A percentile compares a stretch with the other conserved stretches of the same genome.
Conservation (phyloP, 2,329 filamentous ascomycete genomes). For the Pezicula radicicola region DNA sequence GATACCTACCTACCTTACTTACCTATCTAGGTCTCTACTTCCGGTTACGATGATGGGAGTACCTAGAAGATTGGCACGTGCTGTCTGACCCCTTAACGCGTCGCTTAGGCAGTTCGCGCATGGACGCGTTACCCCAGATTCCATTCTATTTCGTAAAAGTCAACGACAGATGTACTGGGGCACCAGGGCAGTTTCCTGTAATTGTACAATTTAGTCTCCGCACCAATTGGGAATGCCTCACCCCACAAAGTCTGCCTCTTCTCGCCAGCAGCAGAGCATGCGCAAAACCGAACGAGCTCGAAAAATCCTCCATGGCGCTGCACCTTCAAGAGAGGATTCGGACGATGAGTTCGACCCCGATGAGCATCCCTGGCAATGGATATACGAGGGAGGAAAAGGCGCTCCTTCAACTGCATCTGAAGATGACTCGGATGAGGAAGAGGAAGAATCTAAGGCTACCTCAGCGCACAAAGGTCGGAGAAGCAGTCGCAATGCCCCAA, state of each 20-base stretch:
- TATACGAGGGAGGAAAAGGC: constrained; percentile 49
- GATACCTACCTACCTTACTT: no score
- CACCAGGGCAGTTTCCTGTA: not conserved
- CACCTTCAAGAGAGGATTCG: constrained; percentile 62
- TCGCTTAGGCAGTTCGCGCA: no score
- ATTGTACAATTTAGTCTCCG: not conserved
- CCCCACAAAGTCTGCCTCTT: not conserved
- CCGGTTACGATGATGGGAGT: no score
- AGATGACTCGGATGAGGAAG: constrained; percentile 1
- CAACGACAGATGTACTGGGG: no score
- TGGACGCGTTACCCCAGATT: no score
- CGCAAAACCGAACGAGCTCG: constrained; percentile 32
- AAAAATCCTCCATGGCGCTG: constrained; percentile 27
- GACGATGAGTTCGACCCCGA: constrained; percentile 81
- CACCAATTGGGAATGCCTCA: not conserved
- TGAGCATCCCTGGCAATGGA: constrained; percentile 76
- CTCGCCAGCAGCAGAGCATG: constrained; percentile 6
- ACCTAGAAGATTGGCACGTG: no score
- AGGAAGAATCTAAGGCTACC: constrained; percentile 12
- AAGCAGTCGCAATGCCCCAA: constrained; percentile 23
- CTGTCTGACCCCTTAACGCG: no score
- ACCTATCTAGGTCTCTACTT: no score
- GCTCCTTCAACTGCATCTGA: constrained; percentile 7
- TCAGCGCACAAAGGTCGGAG: constrained; percentile 11
- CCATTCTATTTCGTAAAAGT: no score